phyloP scores from a whole-genome alignment of 768 basidiomycete genomes.

The Rhizopogon vinicolor region DNA sequence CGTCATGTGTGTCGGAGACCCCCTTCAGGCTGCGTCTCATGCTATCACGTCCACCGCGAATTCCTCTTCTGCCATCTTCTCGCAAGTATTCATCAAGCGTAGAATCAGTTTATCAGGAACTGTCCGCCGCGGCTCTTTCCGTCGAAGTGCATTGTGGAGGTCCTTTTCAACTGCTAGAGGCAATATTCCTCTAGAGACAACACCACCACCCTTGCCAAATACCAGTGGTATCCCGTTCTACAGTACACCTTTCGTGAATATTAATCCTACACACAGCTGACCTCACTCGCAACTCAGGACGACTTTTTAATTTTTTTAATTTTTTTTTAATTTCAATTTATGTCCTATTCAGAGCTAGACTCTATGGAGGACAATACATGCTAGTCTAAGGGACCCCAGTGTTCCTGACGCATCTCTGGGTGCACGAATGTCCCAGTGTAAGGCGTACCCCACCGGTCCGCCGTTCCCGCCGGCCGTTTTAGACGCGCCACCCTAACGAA shows the following conservation, averaged over 20 bases:
- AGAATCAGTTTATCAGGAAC: constrained; percentile 27
- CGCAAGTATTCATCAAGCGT: constrained; percentile 26
- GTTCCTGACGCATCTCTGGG: too few species aligned
- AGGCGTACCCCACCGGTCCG: too few species aligned
- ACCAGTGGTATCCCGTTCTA: constrained; percentile 42
- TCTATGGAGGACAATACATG: too few species aligned
- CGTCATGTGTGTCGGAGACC: too few species aligned
- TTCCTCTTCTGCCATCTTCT: constrained; percentile 26
- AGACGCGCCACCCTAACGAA: too few species aligned
- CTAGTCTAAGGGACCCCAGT: too few species aligned
- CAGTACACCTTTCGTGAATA: constrained; percentile 22
- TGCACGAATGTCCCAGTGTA: too few species aligned
- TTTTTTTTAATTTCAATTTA: too few species aligned
- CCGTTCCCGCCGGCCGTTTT: too few species aligned
- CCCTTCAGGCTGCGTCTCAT: constrained; percentile 51
- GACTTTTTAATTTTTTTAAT: too few species aligned
- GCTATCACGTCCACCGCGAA: constrained; percentile 27
- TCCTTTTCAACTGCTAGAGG: constrained; percentile 19
- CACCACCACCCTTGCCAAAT: constrained; percentile 40
- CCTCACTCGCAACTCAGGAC: constrained; percentile 34
- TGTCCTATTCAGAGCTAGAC: too few species aligned
- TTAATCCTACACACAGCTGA: neutral
- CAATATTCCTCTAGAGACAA: constrained; percentile 35
- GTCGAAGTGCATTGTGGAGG: constrained; percentile 17
- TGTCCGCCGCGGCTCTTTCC: constrained; percentile 25